Conservation (phyloP, 352 stramenopile species). For the Phytophthora fragariaefolia region DNA sequence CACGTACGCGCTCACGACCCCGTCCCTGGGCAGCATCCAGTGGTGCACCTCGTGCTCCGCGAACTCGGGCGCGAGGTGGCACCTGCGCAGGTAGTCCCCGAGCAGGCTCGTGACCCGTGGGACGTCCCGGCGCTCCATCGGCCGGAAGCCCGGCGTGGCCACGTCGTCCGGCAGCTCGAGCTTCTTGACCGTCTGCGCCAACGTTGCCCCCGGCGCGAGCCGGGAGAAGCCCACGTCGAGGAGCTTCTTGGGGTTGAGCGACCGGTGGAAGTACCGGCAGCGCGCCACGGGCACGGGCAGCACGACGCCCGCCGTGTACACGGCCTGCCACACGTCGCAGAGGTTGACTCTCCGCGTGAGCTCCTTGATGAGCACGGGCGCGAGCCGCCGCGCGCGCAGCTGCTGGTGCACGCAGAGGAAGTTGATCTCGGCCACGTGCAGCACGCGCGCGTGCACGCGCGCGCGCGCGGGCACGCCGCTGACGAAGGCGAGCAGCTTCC, state of each 20-base stretch:
- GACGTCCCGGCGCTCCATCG: slow-evolving; percentile 66
- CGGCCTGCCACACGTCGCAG: slow-evolving; percentile 93
- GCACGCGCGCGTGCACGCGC: slow-evolving; percentile 57
- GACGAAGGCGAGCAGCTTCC: slow-evolving; percentile 98
- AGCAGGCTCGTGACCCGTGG: slow-evolving; percentile 57
- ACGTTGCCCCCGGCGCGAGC: slow-evolving; percentile 93
- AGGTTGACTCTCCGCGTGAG: slow-evolving; percentile 98
- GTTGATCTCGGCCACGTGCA: slow-evolving; percentile 96
- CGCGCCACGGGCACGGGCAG: slow-evolving; percentile 95
- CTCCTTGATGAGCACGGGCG: slow-evolving; percentile 99
- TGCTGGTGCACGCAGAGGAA: slow-evolving; percentile 99
- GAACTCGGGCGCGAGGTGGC: slow-evolving; percentile 88
- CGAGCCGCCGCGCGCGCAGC: slow-evolving; percentile 95
- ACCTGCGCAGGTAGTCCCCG: slow-evolving; percentile 61
- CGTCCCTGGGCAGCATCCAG: slow-evolving; percentile 95
- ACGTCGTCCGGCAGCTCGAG: slow-evolving; percentile 82
- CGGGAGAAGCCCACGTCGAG: slow-evolving; percentile 97
- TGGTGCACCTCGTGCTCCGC: slow-evolving; percentile 94
- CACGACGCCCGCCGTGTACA: slow-evolving; percentile 98
- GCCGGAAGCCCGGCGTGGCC: slow-evolving; percentile 47
- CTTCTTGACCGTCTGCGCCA: slow-evolving; percentile 92
- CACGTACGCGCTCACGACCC: slow-evolving; percentile 96
- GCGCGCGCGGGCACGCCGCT: slow-evolving; percentile 93
- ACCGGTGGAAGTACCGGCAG: slow-evolving; percentile 98
- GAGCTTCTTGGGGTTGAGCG: slow-evolving; percentile 98